phyloP scores from a whole-genome alignment of 805 yeast species.

The Cyberlindnera bimundalis region DNA sequence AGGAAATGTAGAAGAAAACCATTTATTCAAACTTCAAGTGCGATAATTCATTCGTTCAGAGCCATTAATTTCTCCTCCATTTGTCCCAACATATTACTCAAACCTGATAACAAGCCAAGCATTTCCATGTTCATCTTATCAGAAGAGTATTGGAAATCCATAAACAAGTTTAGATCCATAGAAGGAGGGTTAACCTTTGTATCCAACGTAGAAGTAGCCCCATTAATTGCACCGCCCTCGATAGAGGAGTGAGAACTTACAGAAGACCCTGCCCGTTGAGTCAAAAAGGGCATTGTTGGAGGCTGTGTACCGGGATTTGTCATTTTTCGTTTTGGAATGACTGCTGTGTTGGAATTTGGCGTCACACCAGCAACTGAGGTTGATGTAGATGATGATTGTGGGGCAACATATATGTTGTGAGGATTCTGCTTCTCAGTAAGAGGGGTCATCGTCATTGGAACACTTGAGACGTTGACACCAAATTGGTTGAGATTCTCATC shows the following conservation, averaged over 20 bases:
- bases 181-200: constrained; percentile 9
- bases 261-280: constrained; percentile 16
- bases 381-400: background rate
- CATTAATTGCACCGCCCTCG: constrained; percentile 10
- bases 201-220: constrained; percentile 7
- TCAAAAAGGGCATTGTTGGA: constrained; percentile 18
- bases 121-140: constrained; percentile 29
- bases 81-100: constrained; percentile 26
- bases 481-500: constrained; percentile 58
- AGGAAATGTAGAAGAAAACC: background rate
- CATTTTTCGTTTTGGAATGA: constrained; percentile 11
- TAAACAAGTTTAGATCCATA: constrained; percentile 21
- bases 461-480: constrained; percentile 52
- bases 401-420: background rate
- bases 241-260: constrained; percentile 16
- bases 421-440: constrained; percentile 52
- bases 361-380: background rate
- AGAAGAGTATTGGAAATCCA: constrained; percentile 22
- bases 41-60: constrained; percentile 18
- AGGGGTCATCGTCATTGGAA: constrained; percentile 76
- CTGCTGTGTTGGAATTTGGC: constrained; percentile 4
- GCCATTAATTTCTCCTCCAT: constrained; percentile 30
- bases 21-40: no score
- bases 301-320: constrained; percentile 12
- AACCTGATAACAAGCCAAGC: constrained; percentile 19